A percentile compares a stretch with the other conserved stretches of the same genome.
phyloP scores from a whole-genome alignment of 805 yeast species.

The Sugiyamaella boreocaroliniensis region DNA sequence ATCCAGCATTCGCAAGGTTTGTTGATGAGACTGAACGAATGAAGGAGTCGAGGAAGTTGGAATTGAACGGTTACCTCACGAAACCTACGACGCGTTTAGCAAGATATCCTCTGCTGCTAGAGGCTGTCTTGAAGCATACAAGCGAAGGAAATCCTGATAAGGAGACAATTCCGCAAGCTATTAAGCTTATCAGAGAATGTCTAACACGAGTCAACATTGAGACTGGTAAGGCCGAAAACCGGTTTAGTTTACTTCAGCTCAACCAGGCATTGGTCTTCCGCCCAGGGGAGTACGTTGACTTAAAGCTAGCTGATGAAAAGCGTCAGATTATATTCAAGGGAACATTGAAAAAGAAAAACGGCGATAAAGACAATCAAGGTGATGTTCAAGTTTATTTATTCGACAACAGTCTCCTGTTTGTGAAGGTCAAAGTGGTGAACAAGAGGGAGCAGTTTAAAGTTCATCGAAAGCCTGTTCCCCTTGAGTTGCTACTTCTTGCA shows the following conservation, averaged over 20 bases:
- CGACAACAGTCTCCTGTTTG: conserved; percentile 82
- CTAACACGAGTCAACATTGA: conserved; percentile 76
- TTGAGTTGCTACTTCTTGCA: conserved; percentile 36
- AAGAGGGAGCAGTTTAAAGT: conserved; percentile 90
- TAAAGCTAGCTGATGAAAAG: conserved; percentile 75
- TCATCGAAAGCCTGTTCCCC: conserved; percentile 54
- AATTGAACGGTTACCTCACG: conserved; percentile 85
- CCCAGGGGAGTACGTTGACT: conserved; percentile 77
- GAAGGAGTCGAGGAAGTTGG: conserved; percentile 81
- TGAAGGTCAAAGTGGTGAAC: conserved; percentile 76
- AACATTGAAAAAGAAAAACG: conserved; percentile 64
- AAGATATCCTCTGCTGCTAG: conserved; percentile 77
- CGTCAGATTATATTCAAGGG: conserved; percentile 76
- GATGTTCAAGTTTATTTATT: conserved; percentile 80
- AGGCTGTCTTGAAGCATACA: conserved; percentile 77
- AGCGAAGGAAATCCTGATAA: conserved; percentile 68
- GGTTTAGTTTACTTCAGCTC: conserved; percentile 80
- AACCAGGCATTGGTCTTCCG: conserved; percentile 77
- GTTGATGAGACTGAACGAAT: conserved; percentile 83
- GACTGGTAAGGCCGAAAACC: conserved; percentile 88
- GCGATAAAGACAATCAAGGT: conserved; percentile 65
- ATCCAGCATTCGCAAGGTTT: conserved; percentile 86
- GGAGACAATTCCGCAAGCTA: conserved; percentile 61
- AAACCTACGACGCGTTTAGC: conserved; percentile 97
- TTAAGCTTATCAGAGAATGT: conserved; percentile 66